phyloP scores from a whole-genome alignment of 2,329 filamentous ascomycete species.

The Hymenotorrendiella dingleyae region DNA sequence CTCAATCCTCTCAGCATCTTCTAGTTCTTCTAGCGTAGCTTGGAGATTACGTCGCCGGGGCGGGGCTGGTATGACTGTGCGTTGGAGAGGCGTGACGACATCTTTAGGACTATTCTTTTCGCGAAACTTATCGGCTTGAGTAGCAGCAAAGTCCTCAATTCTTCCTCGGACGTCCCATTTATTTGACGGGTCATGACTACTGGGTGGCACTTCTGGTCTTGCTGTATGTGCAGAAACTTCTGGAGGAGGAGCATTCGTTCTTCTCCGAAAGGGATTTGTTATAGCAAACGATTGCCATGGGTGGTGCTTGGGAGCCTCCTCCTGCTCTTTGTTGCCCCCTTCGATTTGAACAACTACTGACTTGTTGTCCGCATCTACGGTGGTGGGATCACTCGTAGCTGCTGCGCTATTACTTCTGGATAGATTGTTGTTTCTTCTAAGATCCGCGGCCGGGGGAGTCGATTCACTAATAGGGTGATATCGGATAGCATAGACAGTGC shows the following conservation, averaged over 20 bases:
- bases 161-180: slow-evolving; percentile 53
- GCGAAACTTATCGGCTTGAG: slow-evolving; percentile 53
- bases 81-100: slow-evolving; percentile 49
- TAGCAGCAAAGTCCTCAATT: slow-evolving; percentile 55
- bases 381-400: slow-evolving; percentile 2
- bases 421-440: slow-evolving; percentile 1
- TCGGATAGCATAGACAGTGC: slow-evolving; percentile 57
- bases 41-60: slow-evolving; percentile 51
- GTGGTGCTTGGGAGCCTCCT: slow-evolving; percentile 3
- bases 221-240: slow-evolving; percentile 28
- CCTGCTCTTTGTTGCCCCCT: slow-evolving; percentile 7
- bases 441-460: slow-evolving; percentile 16
- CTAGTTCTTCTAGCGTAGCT: slow-evolving; percentile 47
- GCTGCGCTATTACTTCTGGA: slow-evolving; percentile 24
- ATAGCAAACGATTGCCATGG: slow-evolving; percentile 20
- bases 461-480: slow-evolving; percentile 50
- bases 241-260: slow-evolving; percentile 25
- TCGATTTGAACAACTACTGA: slow-evolving; percentile 13
- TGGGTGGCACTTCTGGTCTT: slow-evolving; percentile 13
- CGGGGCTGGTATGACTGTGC: slow-evolving; percentile 57
- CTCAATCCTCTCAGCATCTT: slow-evolving; percentile 10
- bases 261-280: slow-evolving; percentile 26
- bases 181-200: slow-evolving; percentile 14
- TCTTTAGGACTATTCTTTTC: slow-evolving; percentile 49
- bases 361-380: slow-evolving; percentile 11